Evolutionary conservation across 1,139 yeast species (phyloP).

Genomic region (Saccharomyces hybrid): DNA sequence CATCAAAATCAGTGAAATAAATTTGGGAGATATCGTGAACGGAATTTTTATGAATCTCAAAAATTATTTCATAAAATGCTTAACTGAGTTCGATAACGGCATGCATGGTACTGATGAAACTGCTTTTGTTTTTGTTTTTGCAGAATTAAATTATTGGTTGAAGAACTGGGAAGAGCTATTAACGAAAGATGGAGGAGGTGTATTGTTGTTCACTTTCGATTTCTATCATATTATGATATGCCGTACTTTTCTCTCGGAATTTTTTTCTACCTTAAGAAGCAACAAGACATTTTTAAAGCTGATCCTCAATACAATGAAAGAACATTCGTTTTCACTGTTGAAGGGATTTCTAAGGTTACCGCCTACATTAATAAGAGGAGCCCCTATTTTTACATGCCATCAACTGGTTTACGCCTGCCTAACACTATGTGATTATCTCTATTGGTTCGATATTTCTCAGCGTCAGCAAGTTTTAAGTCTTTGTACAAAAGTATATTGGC

Average conservation of each 20-base stretch:
- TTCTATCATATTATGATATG: slow-evolving; percentile 39
- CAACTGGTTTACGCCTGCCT: slow-evolving; percentile 47
- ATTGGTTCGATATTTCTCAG: slow-evolving; percentile 33
- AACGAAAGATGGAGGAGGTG: slow-evolving; percentile 39
- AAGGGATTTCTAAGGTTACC: slow-evolving; percentile 39
- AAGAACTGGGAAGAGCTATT: slow-evolving; percentile 38
- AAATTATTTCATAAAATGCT: slow-evolving; percentile 17
- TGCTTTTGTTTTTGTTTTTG: slow-evolving; percentile 19
- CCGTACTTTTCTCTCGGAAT: slow-evolving; percentile 33
- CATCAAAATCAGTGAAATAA: slow-evolving; percentile 41
- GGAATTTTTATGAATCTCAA: slow-evolving; percentile 26
- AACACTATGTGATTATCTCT: slow-evolving; percentile 41
- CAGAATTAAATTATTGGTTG: slow-evolving; percentile 38
- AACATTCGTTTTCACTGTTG: slow-evolving; percentile 38
- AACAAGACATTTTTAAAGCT: slow-evolving; percentile 20
- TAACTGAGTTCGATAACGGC: slow-evolving; percentile 3
- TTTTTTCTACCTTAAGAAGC: slow-evolving; percentile 16
- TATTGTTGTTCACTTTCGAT: slow-evolving; percentile 38
- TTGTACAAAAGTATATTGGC: slow-evolving; percentile 48
- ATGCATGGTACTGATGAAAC: background rate
- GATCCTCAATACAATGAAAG: slow-evolving; percentile 36
- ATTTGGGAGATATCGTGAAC: slow-evolving; percentile 34
- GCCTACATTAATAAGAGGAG: slow-evolving; percentile 40
- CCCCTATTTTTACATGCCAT: slow-evolving; percentile 43
- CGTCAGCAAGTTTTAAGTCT: slow-evolving; percentile 36